These are phyloP conservation scores for Ammopiptanthus mongolicus DNA, from an alignment of 306 rosid genomes.

Conservation along the genomic window DNA sequence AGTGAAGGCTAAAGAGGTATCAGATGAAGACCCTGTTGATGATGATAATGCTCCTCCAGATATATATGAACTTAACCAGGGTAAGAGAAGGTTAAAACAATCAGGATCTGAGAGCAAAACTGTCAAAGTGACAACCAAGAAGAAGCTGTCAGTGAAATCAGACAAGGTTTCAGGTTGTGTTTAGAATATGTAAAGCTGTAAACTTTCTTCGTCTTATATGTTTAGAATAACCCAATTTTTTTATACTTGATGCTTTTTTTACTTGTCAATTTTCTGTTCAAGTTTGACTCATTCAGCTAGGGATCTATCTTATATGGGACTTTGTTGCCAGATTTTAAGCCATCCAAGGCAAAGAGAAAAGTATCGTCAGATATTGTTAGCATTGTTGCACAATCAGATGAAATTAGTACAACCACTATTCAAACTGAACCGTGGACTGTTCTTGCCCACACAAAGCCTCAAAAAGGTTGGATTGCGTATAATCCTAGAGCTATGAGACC, in stretches of 20 bases:
- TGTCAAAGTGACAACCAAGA: conserved; percentile 35
- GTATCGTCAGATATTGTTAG: conserved; percentile 33
- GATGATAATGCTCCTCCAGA: conserved; percentile 35
- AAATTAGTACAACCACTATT: conserved; percentile 16
- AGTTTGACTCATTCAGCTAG: background rate
- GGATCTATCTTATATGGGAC: background rate
- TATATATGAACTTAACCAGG: conserved; percentile 26
- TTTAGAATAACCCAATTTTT: background rate
- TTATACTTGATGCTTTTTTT: background rate
- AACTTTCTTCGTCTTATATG: background rate
- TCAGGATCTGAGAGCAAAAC: conserved; percentile 26
- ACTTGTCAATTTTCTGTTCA: conserved; percentile 16
- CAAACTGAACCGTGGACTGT: conserved; percentile 80
- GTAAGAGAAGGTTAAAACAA: conserved; percentile 45
- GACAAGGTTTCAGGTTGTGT: conserved; percentile 52
- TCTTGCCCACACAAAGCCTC: conserved; percentile 95
- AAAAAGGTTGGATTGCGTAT: conserved; percentile 88
- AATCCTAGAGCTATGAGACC: conserved; percentile 87
- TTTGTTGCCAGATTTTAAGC: conserved; percentile 43
- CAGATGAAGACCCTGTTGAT: conserved; percentile 33
- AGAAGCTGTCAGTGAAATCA: conserved; percentile 41
- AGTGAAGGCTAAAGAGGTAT: conserved; percentile 21
- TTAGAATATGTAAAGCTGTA: conserved; percentile 16
- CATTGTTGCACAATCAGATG: conserved; percentile 24
- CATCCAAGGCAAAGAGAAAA: conserved; percentile 37